Conservation (phyloP, 371 early-diverging fungal genomes). For the Apophysomyces variabilis region DNA sequence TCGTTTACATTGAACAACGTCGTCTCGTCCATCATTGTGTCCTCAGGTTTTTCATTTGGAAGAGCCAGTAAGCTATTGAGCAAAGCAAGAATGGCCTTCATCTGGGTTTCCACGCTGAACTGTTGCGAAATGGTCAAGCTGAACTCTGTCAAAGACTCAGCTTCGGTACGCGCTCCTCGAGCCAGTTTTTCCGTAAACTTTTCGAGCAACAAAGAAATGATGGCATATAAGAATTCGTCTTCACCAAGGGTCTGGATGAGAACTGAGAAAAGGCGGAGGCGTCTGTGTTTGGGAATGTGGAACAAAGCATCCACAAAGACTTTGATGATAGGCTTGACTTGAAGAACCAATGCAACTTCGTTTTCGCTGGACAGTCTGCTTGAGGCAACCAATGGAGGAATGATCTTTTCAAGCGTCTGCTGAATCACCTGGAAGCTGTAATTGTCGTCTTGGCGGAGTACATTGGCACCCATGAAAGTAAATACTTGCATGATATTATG, state of each 20-base stretch:
- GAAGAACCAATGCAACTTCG: constrained; percentile 44
- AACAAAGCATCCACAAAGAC: constrained; percentile 91
- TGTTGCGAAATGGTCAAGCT: constrained; percentile 63
- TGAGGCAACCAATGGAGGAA: constrained; percentile 82
- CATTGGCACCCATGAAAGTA: constrained; percentile 98
- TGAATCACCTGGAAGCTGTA: constrained; percentile 96
- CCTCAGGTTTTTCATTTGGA: constrained; percentile 66
- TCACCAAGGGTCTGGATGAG: constrained; percentile 84
- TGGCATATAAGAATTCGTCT: constrained; percentile 72
- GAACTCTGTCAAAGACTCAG: constrained; percentile 71
- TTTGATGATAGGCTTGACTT: constrained; percentile 77
- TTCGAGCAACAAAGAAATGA: constrained; percentile 77
- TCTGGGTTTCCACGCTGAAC: constrained; percentile 71
- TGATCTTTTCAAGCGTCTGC: constrained; percentile 84
- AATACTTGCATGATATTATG: constrained; percentile 95
- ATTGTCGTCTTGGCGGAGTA: constrained; percentile 92
- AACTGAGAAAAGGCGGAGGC: constrained; percentile 85
- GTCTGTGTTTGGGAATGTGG: constrained; percentile 94
- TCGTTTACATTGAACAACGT: constrained; percentile 55
- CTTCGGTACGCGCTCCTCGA: constrained; percentile 60
- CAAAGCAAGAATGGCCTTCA: constrained; percentile 67
- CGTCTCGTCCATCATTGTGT: constrained; percentile 30
- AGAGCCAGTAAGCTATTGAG: constrained; percentile 61
- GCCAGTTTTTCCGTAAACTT: constrained; percentile 61
- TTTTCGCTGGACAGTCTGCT: constrained; percentile 54